These are phyloP conservation scores for Phytophthora macrochlamydospora DNA, from an alignment of 352 stramenopile species.

Conservation along the genomic window DNA sequence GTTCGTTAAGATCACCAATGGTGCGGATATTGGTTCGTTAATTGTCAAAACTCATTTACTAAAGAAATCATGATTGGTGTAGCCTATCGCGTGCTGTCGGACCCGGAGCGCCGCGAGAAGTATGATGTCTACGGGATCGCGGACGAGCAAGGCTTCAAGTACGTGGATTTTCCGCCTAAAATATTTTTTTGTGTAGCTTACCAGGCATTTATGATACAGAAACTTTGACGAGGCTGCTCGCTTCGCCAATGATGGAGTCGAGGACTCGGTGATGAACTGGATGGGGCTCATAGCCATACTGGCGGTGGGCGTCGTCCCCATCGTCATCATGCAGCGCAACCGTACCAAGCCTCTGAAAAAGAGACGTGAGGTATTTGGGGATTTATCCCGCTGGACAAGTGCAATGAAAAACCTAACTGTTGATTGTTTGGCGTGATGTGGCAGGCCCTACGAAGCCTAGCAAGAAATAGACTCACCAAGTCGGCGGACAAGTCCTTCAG, in stretches of 20 bases:
- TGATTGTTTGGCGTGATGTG: background rate
- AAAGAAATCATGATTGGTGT: constrained; percentile 7
- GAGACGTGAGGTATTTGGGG: constrained; percentile 65
- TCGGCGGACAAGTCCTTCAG: constrained; percentile 49
- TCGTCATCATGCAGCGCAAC: constrained; percentile 78
- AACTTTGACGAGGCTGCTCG: constrained; percentile 82
- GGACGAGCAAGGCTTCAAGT: constrained; percentile 80
- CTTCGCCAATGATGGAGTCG: constrained; percentile 67
- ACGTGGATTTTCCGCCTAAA: constrained; percentile 17
- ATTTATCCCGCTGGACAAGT: constrained; percentile 1
- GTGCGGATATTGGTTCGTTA: constrained; percentile 21
- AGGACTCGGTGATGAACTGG: constrained; percentile 79
- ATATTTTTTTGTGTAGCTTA: background rate
- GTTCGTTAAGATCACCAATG: constrained; percentile 84
- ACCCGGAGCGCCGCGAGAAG: constrained; percentile 74
- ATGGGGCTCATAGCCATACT: constrained; percentile 63
- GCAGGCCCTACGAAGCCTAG: constrained; percentile 67
- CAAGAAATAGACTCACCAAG: constrained; percentile 78
- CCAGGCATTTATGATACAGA: constrained; percentile 26
- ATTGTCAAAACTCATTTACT: background rate
- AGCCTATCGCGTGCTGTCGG: constrained; percentile 81
- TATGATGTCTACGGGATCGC: constrained; percentile 84
- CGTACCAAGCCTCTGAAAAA: constrained; percentile 75
- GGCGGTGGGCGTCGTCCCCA: constrained; percentile 56
- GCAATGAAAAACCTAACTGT: background rate